Conservation (phyloP, 2,329 filamentous ascomycete genomes). For the Aspergillus arachidicola region DNA sequence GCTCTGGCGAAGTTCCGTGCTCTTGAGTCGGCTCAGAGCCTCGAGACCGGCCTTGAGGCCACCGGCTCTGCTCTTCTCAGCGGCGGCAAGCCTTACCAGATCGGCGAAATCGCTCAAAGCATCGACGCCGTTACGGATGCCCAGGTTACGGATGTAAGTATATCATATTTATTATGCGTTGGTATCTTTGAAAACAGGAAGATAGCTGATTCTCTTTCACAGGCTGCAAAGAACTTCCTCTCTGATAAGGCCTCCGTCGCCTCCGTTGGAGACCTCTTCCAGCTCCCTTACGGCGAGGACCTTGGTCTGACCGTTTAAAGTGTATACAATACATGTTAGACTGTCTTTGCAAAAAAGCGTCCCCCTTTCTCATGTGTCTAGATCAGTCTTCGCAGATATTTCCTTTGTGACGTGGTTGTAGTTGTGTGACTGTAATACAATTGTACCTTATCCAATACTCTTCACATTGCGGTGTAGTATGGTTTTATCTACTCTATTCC, state of each 20-base stretch:
- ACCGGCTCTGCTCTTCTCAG: conserved; percentile 84
- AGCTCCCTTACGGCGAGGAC: conserved; percentile 90
- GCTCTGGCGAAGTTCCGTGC: conserved; percentile 92
- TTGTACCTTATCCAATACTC: conserved; percentile 36
- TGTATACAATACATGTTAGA: conserved; percentile 43
- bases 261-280: conserved; percentile 86
- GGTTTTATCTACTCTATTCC: background rate
- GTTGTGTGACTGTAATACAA: conserved; percentile 44
- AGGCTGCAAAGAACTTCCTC: conserved; percentile 87
- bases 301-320: conserved; percentile 89
- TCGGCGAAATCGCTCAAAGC: conserved; percentile 75
- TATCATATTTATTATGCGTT: background rate
- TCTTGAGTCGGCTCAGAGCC: conserved; percentile 77
- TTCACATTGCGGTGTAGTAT: conserved; percentile 5
- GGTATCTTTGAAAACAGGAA: background rate
- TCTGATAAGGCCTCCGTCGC: conserved; percentile 87
- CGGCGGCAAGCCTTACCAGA: conserved; percentile 79
- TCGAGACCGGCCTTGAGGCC: conserved; percentile 75
- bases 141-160: conserved; percentile 78
- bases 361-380: conserved; percentile 37
- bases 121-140: conserved; percentile 81
- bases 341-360: conserved; percentile 31
- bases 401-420: conserved; percentile 38
- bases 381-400: conserved; percentile 41
- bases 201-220: conserved; percentile 28